A percentile compares a stretch with the other conserved stretches of the same genome.
These are phyloP conservation scores for Hypoxylon sp. DNA, from an alignment of 2,329 filamentous ascomycete genomes.

Conservation along the genomic window DNA sequence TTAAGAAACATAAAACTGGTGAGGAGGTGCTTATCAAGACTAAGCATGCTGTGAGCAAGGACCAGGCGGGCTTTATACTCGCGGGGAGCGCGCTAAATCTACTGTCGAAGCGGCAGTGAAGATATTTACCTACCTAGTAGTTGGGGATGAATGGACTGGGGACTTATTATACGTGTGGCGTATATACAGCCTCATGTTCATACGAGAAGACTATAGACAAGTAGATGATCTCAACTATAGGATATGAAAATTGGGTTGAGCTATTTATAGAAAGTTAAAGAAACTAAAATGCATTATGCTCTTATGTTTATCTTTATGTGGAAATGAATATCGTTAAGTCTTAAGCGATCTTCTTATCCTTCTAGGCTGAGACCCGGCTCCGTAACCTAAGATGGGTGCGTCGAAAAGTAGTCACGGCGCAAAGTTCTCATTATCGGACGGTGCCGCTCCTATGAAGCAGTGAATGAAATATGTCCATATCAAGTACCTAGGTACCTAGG, in stretches of 20 bases:
- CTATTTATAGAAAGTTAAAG: slow-evolving; percentile 19
- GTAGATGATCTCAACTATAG: slow-evolving; percentile 12
- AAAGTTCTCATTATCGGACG: no score
- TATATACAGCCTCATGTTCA: not conserved
- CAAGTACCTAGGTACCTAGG: no score
- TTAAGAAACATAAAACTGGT: slow-evolving; percentile 71
- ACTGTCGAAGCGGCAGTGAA: slow-evolving; percentile 68
- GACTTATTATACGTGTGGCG: not conserved
- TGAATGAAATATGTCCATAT: no score
- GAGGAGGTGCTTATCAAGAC: slow-evolving; percentile 78
- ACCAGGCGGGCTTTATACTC: slow-evolving; percentile 92
- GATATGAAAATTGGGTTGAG: slow-evolving; percentile 15
- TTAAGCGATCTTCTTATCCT: no score
- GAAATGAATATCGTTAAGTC: not conserved
- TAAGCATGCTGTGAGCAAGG: slow-evolving; percentile 88
- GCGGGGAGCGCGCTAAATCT: slow-evolving; percentile 95
- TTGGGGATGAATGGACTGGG: not conserved
- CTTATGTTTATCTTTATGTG: not conserved
- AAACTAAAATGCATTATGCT: slow-evolving; percentile 17
- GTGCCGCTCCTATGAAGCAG: no score
- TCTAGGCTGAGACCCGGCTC: no score
- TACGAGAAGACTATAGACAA: slow-evolving; percentile 8
- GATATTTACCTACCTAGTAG: not conserved
- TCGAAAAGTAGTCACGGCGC: no score
- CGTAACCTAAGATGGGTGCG: no score